These are phyloP conservation scores for Cryptococcus jaspeensis DNA, from an alignment of 1,284 basidiomycete genomes.

Conservation along the genomic window DNA sequence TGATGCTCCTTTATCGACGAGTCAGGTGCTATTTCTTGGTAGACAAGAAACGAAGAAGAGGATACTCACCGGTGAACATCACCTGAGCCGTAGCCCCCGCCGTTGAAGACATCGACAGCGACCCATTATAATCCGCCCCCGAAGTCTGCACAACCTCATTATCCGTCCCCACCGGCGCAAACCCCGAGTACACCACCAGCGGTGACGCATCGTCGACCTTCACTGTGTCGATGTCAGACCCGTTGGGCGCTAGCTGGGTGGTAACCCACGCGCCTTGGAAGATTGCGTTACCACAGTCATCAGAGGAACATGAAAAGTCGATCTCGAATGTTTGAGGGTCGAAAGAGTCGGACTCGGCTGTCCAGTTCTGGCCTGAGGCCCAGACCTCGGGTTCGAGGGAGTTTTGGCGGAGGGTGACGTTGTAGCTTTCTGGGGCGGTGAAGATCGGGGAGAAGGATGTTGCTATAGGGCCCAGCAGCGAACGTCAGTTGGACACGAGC, in stretches of 20 bases:
- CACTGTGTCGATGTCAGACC: slow-evolving; percentile 10
- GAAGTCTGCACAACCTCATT: slow-evolving; percentile 6
- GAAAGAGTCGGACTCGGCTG: slow-evolving; percentile 5
- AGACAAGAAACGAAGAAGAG: neutral
- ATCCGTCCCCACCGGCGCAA: slow-evolving; percentile 13
- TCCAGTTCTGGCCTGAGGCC: slow-evolving; percentile 18
- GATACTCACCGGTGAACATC: slow-evolving; percentile 26
- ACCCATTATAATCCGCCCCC: slow-evolving; percentile 21
- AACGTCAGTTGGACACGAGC: no score
- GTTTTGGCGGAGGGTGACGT: slow-evolving; percentile 8
- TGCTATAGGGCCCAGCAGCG: slow-evolving; percentile 5
- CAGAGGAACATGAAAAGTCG: slow-evolving; percentile 3
- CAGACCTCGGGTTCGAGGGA: slow-evolving; percentile 2
- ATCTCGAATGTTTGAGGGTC: slow-evolving; percentile 18
- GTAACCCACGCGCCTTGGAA: slow-evolving; percentile 18
- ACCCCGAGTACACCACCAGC: slow-evolving; percentile 22
- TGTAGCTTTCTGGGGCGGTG: slow-evolving; percentile 9
- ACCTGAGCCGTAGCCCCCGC: slow-evolving; percentile 30
- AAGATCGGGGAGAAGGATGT: slow-evolving; percentile 25
- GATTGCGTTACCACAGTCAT: neutral
- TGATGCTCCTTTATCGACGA: slow-evolving; percentile 21
- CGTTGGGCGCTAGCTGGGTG: slow-evolving; percentile 12
- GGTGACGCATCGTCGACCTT: slow-evolving; percentile 25
- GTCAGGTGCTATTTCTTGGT: neutral
- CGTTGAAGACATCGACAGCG: slow-evolving; percentile 30